These are phyloP conservation scores for Apiotrichum akiyoshidainum DNA, from an alignment of 1,284 basidiomycete genomes.

Conservation along the genomic window DNA sequence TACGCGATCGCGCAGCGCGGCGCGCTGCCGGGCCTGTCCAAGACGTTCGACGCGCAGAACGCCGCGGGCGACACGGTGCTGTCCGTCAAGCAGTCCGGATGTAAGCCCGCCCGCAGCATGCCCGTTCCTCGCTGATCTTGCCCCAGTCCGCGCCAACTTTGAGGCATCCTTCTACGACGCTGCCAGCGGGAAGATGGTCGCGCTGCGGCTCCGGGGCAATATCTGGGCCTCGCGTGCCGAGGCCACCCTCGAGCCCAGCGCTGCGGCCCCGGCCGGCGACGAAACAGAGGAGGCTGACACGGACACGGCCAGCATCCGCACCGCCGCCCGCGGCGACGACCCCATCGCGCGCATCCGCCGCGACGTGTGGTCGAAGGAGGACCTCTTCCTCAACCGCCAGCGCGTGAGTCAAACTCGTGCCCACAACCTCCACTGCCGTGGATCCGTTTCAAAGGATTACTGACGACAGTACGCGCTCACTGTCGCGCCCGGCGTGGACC, in stretches of 20 bases:
- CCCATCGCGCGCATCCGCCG: constrained; percentile 19
- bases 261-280: background rate
- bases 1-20: constrained; percentile 38
- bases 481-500: constrained; percentile 19
- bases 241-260: background rate
- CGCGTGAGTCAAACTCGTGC: constrained; percentile 32
- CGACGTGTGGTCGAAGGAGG: constrained; percentile 33
- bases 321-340: too few relatives aligned
- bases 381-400: constrained; percentile 42
- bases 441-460: too few relatives aligned
- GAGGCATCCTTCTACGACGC: constrained; percentile 30
- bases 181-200: constrained; percentile 23
- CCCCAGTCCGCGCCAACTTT: constrained; percentile 43
- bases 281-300: too few relatives aligned
- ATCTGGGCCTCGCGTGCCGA: constrained; percentile 36
- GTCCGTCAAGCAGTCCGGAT: constrained; percentile 28
- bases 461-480: constrained; percentile 11
- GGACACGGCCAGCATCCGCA: too few relatives aligned
- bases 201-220: constrained; percentile 38
- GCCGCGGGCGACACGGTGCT: constrained; percentile 35
- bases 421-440: too few relatives aligned
- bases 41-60: constrained; percentile 35
- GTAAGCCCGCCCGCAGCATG: too few relatives aligned
- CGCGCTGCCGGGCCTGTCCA: constrained; percentile 33
- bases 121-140: too few relatives aligned